Conservation (phyloP, 805 yeast genomes). For the Candida sphagnicola region DNA sequence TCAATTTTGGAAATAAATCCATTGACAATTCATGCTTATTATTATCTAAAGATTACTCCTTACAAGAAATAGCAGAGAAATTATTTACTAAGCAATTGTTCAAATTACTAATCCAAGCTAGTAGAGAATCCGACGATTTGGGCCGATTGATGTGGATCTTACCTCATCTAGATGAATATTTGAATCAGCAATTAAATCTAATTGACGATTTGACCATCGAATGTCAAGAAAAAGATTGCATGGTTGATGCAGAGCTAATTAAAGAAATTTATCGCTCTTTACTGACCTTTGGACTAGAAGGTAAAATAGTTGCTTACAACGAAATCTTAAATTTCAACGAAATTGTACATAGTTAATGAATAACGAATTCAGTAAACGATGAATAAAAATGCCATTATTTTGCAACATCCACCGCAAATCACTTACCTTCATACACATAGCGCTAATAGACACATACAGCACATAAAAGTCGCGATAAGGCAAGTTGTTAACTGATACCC, state of each 20-base stretch:
- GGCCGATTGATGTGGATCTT: slow-evolving; percentile 33
- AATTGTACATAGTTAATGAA: no score
- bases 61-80: slow-evolving; percentile 11
- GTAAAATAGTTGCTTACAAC: slow-evolving; percentile 21
- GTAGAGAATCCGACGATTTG: slow-evolving; percentile 22
- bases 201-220: slow-evolving; percentile 4
- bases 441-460: no score
- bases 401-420: no score
- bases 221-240: background rate
- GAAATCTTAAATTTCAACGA: slow-evolving; percentile 13
- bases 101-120: slow-evolving; percentile 18
- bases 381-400: no score
- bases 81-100: slow-evolving; percentile 20
- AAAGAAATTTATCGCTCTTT: slow-evolving; percentile 16
- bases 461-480: no score
- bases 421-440: no score
- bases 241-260: slow-evolving; percentile 14
- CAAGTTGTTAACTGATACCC: no score
- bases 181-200: slow-evolving; percentile 6
- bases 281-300: slow-evolving; percentile 23
- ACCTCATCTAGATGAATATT: slow-evolving; percentile 27
- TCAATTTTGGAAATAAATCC: slow-evolving; percentile 9
- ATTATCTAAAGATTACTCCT: background rate
- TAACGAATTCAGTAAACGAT: no score
- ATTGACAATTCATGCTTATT: slow-evolving; percentile 4